Evolutionary conservation across 768 basidiomycete species (phyloP).

Genomic region (Kwoniella mangroviensis): DNA sequence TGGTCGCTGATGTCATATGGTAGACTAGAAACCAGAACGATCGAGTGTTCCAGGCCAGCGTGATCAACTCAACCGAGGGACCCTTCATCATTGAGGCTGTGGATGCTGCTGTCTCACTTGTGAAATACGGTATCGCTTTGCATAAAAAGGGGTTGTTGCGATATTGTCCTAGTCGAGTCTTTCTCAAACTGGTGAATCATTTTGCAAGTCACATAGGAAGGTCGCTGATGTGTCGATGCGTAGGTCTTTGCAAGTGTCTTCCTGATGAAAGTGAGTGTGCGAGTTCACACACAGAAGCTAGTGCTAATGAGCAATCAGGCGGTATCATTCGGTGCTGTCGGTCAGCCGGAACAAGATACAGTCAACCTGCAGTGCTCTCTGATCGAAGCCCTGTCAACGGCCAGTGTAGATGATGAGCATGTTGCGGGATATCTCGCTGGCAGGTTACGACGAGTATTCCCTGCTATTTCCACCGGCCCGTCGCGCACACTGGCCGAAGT

Average conservation of each 20-base stretch:
- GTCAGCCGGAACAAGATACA: slow-evolving; percentile 7
- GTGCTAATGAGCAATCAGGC: not conserved
- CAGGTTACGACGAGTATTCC: slow-evolving; percentile 1
- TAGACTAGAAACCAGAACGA: slow-evolving; percentile 3
- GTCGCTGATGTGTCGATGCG: not conserved
- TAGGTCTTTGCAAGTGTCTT: slow-evolving; percentile 13
- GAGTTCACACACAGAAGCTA: not conserved
- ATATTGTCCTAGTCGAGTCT: slow-evolving; percentile 4
- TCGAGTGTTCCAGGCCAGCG: slow-evolving; percentile 11
- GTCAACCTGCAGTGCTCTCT: slow-evolving; percentile 3
- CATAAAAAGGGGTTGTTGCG: slow-evolving; percentile 5
- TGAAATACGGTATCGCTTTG: slow-evolving; percentile 10
- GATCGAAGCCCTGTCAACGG: not conserved
- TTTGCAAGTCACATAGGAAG: not conserved
- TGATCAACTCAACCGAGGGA: slow-evolving; percentile 13
- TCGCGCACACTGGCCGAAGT: not conserved
- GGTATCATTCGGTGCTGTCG: slow-evolving; percentile 7
- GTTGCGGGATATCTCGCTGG: slow-evolving; percentile 3
- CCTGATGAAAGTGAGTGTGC: slow-evolving; percentile 7
- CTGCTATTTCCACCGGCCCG: slow-evolving; percentile 1
- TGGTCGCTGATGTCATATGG: not conserved
- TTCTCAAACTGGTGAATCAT: slow-evolving; percentile 3
- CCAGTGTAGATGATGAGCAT: slow-evolving; percentile 10
- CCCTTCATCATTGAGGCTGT: slow-evolving; percentile 13
- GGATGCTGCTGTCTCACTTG: slow-evolving; percentile 11